Percentiles rank a stretch among this genome's conserved stretches.
These are phyloP conservation scores for Trichocomaceae sp. DNA, from an alignment of 2,329 filamentous ascomycete species.

Conservation along the genomic window DNA sequence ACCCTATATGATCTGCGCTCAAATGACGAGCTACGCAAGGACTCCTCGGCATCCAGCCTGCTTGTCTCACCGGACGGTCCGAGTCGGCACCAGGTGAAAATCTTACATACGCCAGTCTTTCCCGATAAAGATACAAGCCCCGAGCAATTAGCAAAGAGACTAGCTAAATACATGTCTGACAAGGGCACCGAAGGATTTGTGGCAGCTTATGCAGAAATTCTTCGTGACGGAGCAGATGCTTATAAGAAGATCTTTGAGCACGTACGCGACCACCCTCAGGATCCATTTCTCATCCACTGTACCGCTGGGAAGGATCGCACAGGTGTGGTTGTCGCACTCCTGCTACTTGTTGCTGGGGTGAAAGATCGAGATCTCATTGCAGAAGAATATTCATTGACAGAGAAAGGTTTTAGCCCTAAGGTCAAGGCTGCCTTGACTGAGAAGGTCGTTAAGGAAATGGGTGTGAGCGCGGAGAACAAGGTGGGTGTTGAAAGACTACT, in stretches of 20 bases:
- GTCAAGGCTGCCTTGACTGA: constrained; percentile 45
- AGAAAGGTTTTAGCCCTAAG: constrained; percentile 36
- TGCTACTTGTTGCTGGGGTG: constrained; percentile 60
- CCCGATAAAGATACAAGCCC: constrained; percentile 57
- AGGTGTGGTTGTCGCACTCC: constrained; percentile 59
- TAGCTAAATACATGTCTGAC: constrained; percentile 52
- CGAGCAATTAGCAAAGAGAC: constrained; percentile 56
- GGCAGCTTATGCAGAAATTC: constrained; percentile 60
- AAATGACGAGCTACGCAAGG: constrained; percentile 36
- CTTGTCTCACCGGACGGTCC: constrained; percentile 19
- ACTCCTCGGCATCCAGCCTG: constrained; percentile 29
- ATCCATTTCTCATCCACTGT: constrained; percentile 62
- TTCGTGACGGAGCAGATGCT: constrained; percentile 56
- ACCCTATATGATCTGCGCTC: constrained; percentile 65
- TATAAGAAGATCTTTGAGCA: constrained; percentile 57
- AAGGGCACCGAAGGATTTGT: constrained; percentile 58
- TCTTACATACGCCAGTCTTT: constrained; percentile 60
- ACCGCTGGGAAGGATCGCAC: constrained; percentile 74
- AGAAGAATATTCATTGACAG: constrained; percentile 51
- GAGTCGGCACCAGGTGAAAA: constrained; percentile 45
- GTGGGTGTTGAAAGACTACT: constrained; percentile 42
- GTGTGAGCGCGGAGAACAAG: constrained; percentile 44
- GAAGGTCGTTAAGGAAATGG: constrained; percentile 30
- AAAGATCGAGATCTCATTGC: constrained; percentile 51
- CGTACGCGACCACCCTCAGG: constrained; percentile 40